Conservation (phyloP, 1,284 basidiomycete genomes). For the Inonotus hispidus region DNA sequence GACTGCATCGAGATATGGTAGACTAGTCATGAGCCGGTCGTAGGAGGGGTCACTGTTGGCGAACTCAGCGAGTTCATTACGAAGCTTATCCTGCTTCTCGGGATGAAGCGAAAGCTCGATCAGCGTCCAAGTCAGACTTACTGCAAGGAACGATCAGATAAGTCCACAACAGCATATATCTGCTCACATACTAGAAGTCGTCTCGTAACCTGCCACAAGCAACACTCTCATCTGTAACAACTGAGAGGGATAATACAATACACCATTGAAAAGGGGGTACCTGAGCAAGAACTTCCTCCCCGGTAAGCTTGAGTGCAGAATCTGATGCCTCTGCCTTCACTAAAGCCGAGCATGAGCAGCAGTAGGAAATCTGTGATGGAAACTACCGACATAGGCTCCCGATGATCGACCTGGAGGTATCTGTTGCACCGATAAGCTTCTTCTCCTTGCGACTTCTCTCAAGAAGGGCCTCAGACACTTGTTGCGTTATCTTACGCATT, state of each 20-base stretch:
- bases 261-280: conserved; percentile 17
- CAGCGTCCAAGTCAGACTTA: conserved; percentile 28
- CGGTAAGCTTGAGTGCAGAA: conserved; percentile 43
- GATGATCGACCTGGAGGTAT: conserved; percentile 46
- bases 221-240: conserved; percentile 32
- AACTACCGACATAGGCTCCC: conserved; percentile 43
- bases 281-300: conserved; percentile 65
- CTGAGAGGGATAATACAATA: not conserved
- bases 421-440: conserved; percentile 33
- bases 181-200: conserved; percentile 33
- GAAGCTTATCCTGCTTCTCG: conserved; percentile 26
- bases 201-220: conserved; percentile 38
- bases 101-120: conserved; percentile 27
- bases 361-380: not conserved
- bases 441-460: conserved; percentile 37
- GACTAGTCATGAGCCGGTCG: conserved; percentile 26
- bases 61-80: conserved; percentile 24
- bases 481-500: conserved; percentile 36
- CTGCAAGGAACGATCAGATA: conserved; percentile 14
- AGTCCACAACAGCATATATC: not conserved
- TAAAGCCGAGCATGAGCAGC: conserved; percentile 22
- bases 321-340: conserved; percentile 46
- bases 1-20: conserved; percentile 15
- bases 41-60: conserved; percentile 25
- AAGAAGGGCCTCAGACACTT: conserved; percentile 44